A percentile compares a stretch with the other conserved stretches of the same genome.
These are phyloP conservation scores for Castanea sativa DNA, from an alignment of 306 rosid species.

Conservation along the genomic window DNA sequence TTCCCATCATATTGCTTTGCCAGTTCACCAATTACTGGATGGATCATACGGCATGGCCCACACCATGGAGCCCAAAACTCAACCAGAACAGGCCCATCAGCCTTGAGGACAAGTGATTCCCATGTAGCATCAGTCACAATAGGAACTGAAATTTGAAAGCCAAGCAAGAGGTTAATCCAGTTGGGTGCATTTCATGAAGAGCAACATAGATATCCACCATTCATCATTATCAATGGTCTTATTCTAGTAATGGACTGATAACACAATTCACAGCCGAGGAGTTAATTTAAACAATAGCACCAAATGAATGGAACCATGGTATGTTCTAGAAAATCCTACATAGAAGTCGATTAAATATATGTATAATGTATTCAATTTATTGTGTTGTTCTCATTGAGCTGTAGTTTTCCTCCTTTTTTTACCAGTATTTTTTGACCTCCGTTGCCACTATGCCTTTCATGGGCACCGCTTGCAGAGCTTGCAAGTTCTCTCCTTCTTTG, in stretches of 20 bases:
- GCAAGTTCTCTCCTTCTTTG: too few species aligned
- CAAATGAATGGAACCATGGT: neutral
- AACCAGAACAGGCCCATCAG: constrained; percentile 12
- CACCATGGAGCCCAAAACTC: constrained; percentile 24
- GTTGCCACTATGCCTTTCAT: neutral
- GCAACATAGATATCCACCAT: neutral
- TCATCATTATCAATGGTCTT: neutral
- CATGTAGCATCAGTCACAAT: constrained; percentile 13
- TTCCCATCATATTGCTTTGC: constrained; percentile 4
- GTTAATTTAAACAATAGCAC: neutral
- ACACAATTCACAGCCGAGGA: neutral
- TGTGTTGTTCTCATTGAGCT: too few species aligned
- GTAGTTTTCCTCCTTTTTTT: too few species aligned
- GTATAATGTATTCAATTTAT: too few species aligned
- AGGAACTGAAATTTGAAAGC: constrained; percentile 1
- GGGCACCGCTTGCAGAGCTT: too few species aligned
- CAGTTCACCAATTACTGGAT: constrained; percentile 9
- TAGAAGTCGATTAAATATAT: neutral
- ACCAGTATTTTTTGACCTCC: constrained; percentile 1
- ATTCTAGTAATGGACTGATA: too few species aligned
- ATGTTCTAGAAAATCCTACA: neutral
- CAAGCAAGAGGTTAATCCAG: neutral
- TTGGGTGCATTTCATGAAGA: neutral
- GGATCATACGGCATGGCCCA: constrained; percentile 14
- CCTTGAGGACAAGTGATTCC: constrained; percentile 6